These are phyloP conservation scores for Epichloe glyceriae DNA, from an alignment of 2,329 filamentous ascomycete genomes.

Conservation along the genomic window DNA sequence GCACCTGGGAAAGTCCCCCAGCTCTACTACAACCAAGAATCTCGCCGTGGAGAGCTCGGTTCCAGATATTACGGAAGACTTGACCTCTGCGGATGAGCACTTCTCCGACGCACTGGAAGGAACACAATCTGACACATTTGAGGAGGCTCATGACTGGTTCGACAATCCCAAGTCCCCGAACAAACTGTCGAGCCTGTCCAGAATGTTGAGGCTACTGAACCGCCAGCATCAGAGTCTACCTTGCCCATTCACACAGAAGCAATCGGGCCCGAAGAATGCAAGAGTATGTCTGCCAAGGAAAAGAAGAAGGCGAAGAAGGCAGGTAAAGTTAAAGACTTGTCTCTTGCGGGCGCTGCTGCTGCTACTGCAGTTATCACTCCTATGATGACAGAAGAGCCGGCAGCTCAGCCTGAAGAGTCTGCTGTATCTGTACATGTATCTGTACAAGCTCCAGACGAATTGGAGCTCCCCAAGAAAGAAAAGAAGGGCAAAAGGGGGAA, in stretches of 20 bases:
- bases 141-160: conserved; percentile 8
- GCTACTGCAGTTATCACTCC: conserved; percentile 2
- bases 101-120: conserved; percentile 22
- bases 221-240: conserved; percentile 1
- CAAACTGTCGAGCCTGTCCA: conserved; percentile 1
- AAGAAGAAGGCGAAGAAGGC: conserved; percentile 11
- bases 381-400: background rate
- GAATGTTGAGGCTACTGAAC: conserved; percentile 6
- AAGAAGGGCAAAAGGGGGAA: conserved; percentile 11
- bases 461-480: conserved; percentile 8
- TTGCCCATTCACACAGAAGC: conserved; percentile 4
- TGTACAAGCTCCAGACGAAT: conserved; percentile 3
- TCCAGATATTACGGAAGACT: conserved; percentile 16
- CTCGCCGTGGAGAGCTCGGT: conserved; percentile 7
- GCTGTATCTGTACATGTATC: conserved; percentile 2
- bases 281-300: conserved; percentile 8
- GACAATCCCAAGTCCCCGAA: conserved; percentile 1
- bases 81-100: conserved; percentile 23
- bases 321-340: conserved; percentile 8
- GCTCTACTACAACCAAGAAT: conserved; percentile 14
- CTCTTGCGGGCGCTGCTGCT: conserved; percentile 2
- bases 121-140: conserved; percentile 11
- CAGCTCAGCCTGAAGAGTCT: conserved; percentile 3
- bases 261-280: conserved; percentile 8
- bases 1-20: conserved; percentile 11